Conservation (phyloP, 2,329 filamentous ascomycete species). For the Ophioceras dolichostomum region DNA sequence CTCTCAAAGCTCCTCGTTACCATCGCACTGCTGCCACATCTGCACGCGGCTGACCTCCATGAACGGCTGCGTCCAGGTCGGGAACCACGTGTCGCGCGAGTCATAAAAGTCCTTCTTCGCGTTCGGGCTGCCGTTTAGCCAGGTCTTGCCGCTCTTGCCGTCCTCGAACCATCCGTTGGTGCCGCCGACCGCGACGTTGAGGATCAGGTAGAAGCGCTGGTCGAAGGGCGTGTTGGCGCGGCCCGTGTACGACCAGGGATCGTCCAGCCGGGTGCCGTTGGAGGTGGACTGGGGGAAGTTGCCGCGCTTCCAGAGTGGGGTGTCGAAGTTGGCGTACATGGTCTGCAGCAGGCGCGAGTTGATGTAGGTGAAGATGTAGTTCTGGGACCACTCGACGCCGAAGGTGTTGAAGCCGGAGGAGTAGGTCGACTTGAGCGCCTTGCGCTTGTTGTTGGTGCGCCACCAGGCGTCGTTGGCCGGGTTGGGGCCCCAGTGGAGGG, state of each 20-base stretch:
- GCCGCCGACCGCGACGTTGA: conserved; percentile 65
- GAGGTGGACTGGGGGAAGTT: conserved; percentile 43
- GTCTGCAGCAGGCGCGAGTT: conserved; percentile 71
- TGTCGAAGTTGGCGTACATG: conserved; percentile 62
- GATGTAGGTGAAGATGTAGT: conserved; percentile 80
- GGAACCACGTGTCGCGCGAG: conserved; percentile 49
- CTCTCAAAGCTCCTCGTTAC: conserved; percentile 35
- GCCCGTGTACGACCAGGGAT: conserved; percentile 53
- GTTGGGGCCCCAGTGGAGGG: conserved; percentile 74
- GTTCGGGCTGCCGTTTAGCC: conserved; percentile 55
- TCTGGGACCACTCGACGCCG: conserved; percentile 76
- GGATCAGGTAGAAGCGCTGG: conserved; percentile 60
- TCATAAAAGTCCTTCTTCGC: conserved; percentile 71
- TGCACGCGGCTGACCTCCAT: conserved; percentile 59
- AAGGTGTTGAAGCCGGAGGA: conserved; percentile 59
- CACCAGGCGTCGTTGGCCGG: conserved; percentile 65
- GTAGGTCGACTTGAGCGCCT: conserved; percentile 65
- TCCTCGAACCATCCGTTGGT: conserved; percentile 81
- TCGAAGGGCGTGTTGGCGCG: conserved; percentile 60
- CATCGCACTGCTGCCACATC: conserved; percentile 60
- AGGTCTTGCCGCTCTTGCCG: conserved; percentile 59
- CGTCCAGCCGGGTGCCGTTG: conserved; percentile 53
- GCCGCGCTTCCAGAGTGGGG: conserved; percentile 56
- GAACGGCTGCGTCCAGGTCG: conserved; percentile 58
- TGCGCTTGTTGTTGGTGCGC: conserved; percentile 68